Evolutionary conservation across 441 rosid species (phyloP).

Genomic region (Lepidium campestre): DNA sequence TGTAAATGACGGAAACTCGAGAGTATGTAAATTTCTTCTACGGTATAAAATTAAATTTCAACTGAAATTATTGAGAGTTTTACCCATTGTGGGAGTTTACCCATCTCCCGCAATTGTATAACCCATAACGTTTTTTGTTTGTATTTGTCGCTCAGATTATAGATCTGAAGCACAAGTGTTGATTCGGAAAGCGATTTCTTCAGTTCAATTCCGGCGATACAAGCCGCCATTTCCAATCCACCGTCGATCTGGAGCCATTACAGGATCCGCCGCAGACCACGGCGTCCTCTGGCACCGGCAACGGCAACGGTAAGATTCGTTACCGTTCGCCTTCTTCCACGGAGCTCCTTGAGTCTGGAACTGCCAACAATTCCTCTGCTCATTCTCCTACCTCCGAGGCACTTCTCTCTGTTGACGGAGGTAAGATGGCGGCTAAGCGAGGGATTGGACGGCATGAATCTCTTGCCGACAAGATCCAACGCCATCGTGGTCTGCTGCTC

Average conservation of each 20-base stretch:
- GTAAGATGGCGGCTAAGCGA: constrained; percentile 56
- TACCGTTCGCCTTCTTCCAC: constrained; percentile 84
- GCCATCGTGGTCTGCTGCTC: constrained; percentile 54
- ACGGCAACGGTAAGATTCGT: constrained; percentile 90
- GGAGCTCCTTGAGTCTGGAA: constrained; percentile 62
- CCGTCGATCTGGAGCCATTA: constrained; percentile 69
- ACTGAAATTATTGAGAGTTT: background rate
- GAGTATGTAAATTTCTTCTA: too few species aligned
- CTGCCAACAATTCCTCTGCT: constrained; percentile 16
- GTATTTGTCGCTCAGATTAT: background rate
- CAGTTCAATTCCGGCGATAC: background rate
- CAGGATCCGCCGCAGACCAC: constrained; percentile 66
- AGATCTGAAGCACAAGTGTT: constrained; percentile 15
- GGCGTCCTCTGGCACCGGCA: constrained; percentile 45
- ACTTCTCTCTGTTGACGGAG: constrained; percentile 26
- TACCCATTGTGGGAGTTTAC: background rate
- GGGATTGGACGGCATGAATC: constrained; percentile 48
- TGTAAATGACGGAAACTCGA: background rate
- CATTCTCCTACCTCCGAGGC: constrained; percentile 29
- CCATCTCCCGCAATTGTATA: constrained; percentile 17
- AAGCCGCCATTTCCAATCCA: constrained; percentile 36
- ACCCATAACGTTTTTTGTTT: constrained; percentile 24
- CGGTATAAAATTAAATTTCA: background rate
- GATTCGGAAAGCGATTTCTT: background rate
- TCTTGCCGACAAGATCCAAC: constrained; percentile 73